Evolutionary conservation across 495 filamentous ascomycete species (phyloP).

Genomic region (Trichoderma reesei): DNA sequence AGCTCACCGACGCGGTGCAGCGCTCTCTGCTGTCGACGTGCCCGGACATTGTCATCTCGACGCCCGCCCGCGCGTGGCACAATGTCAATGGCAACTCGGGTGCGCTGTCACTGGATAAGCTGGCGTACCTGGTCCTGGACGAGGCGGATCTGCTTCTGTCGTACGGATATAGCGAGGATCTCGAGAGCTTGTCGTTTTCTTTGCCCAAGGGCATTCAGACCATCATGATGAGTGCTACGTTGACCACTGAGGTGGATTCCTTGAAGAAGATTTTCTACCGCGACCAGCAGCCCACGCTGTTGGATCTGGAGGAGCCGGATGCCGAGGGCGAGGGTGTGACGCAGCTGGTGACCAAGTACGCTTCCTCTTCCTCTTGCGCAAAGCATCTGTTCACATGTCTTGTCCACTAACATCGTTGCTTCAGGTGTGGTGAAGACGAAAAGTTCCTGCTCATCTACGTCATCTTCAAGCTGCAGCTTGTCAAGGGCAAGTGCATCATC

Average conservation of each 20-base stretch:
- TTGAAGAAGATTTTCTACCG: conserved; percentile 81
- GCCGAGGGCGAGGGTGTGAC: conserved; percentile 62
- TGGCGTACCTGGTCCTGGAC: conserved; percentile 80
- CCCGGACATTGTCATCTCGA: conserved; percentile 84
- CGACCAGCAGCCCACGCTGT: conserved; percentile 47
- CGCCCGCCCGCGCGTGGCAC: conserved; percentile 64
- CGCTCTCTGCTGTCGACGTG: conserved; percentile 74
- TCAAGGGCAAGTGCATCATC: conserved; percentile 90
- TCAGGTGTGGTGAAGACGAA: conserved; percentile 85
- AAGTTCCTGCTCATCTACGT: conserved; percentile 92
- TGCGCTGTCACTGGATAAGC: conserved; percentile 54
- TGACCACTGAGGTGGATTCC: conserved; percentile 75
- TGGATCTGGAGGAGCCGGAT: conserved; percentile 66
- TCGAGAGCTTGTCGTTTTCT: conserved; percentile 62
- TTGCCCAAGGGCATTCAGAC: conserved; percentile 82
- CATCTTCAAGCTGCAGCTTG: conserved; percentile 86
- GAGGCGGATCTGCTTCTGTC: conserved; percentile 92
- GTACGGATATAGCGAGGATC: conserved; percentile 88
- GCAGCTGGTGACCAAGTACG: conserved; percentile 77
- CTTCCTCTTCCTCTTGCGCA: background rate
- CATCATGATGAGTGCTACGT: conserved; percentile 85
- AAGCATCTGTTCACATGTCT: too few relatives aligned
- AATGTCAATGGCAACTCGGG: conserved; percentile 54
- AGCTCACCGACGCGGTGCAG: conserved; percentile 78
- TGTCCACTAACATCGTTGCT: background rate